Conservation (phyloP, 148 eudicot species). For the Persicaria maculosa region DNA sequence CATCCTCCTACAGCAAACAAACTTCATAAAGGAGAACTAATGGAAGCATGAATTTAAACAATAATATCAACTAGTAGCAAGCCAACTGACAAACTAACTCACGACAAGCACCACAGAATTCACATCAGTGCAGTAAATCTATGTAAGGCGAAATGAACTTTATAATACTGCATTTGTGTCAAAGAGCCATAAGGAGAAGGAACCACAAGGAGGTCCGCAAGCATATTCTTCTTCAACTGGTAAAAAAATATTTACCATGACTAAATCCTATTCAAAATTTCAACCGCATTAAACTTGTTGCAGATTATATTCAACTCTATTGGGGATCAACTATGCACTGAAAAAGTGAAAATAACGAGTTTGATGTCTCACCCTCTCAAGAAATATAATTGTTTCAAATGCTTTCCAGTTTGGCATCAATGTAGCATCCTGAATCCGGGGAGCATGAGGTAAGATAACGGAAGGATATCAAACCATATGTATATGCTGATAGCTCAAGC, state of each 20-base stretch:
- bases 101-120: too few species aligned
- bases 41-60: neutral
- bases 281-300: neutral
- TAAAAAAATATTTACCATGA: neutral
- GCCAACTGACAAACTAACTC: too few species aligned
- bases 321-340: neutral
- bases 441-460: neutral
- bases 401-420: constrained; percentile 79
- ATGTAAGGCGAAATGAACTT: too few species aligned
- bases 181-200: too few species aligned
- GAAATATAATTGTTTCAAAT: constrained; percentile 70
- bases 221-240: neutral
- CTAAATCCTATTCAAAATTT: neutral
- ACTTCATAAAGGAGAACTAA: neutral
- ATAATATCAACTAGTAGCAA: too few species aligned
- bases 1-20: constrained; percentile 49
- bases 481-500: neutral
- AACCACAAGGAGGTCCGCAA: neutral
- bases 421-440: constrained; percentile 49
- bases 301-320: neutral
- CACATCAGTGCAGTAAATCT: too few species aligned
- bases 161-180: too few species aligned
- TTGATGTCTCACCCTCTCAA: constrained; percentile 45
- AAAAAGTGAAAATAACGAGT: neutral
- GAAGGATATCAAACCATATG: neutral